Conservation (phyloP, 208 protist species). For the Leishmania aethiopica region DNA sequence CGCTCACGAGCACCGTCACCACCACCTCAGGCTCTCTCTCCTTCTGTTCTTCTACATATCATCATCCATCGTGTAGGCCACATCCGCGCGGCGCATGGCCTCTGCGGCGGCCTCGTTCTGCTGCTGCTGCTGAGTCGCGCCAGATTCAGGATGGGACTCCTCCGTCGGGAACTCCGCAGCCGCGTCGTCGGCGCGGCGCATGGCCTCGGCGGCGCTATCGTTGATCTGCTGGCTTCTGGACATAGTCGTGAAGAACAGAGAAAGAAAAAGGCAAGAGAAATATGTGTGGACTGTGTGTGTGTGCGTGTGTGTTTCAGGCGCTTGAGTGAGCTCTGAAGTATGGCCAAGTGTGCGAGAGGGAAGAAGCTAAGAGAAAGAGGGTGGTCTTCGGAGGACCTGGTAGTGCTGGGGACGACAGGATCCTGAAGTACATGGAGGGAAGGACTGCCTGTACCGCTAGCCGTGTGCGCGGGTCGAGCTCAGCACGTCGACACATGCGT, state of each 20-base stretch:
- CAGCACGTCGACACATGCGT: too few relatives aligned
- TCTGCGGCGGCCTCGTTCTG: slow-evolving; percentile 17
- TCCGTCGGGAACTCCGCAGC: slow-evolving; percentile 8
- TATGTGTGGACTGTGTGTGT: background rate
- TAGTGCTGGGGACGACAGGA: background rate
- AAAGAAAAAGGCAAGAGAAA: slow-evolving; percentile 2
- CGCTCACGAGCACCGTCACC: background rate
- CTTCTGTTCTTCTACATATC: slow-evolving; percentile 1
- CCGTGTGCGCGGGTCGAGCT: background rate
- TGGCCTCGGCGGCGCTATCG: slow-evolving; percentile 28
- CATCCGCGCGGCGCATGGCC: slow-evolving; percentile 28
- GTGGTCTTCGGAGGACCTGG: background rate
- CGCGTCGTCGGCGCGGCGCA: slow-evolving; percentile 31
- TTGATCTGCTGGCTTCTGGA: slow-evolving; percentile 23
- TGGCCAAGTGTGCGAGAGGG: background rate
- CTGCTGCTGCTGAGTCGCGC: background rate
- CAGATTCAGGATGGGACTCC: background rate
- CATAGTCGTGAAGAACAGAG: slow-evolving; percentile 6
- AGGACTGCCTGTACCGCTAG: background rate
- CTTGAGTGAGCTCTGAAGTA: background rate
- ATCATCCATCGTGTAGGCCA: slow-evolving; percentile 6
- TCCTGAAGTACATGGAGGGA: background rate
- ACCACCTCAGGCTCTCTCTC: background rate
- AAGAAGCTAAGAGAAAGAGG: background rate
- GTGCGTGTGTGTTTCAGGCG: background rate